phyloP scores from a whole-genome alignment of 2,329 filamentous ascomycete genomes.

The Cercospora sp. region DNA sequence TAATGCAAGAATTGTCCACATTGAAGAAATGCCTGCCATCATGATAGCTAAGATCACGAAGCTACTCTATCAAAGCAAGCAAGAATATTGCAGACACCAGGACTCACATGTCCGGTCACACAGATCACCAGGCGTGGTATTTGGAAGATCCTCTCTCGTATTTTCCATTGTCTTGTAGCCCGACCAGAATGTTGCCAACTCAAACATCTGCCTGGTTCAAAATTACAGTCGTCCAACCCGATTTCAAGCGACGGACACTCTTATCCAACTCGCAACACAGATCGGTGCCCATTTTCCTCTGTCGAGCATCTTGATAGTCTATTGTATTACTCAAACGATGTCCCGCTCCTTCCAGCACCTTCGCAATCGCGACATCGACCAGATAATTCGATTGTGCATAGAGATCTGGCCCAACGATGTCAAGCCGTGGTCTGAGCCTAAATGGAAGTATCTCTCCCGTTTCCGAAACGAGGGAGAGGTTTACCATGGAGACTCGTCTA shows the following conservation, averaged over 20 bases:
- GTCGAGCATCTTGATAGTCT: background rate
- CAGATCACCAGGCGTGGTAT: background rate
- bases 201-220: background rate
- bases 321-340: background rate
- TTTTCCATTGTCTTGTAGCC: background rate
- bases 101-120: background rate
- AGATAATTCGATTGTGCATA: background rate
- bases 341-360: background rate
- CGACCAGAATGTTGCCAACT: background rate
- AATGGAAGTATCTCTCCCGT: background rate
- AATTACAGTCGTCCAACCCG: background rate
- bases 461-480: background rate
- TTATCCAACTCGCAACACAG: background rate
- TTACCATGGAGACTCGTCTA: background rate
- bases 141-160: background rate
- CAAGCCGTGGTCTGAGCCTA: background rate
- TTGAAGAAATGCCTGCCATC: background rate
- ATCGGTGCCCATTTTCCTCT: background rate
- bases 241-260: background rate
- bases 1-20: background rate
- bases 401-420: background rate
- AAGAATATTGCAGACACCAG: background rate
- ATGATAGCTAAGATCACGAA: background rate
- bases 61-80: background rate
- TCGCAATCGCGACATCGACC: background rate